Base-by-base conservation (phyloP, 495 filamentous ascomycete genomes). In the Penicillium flavigenum region DNA sequence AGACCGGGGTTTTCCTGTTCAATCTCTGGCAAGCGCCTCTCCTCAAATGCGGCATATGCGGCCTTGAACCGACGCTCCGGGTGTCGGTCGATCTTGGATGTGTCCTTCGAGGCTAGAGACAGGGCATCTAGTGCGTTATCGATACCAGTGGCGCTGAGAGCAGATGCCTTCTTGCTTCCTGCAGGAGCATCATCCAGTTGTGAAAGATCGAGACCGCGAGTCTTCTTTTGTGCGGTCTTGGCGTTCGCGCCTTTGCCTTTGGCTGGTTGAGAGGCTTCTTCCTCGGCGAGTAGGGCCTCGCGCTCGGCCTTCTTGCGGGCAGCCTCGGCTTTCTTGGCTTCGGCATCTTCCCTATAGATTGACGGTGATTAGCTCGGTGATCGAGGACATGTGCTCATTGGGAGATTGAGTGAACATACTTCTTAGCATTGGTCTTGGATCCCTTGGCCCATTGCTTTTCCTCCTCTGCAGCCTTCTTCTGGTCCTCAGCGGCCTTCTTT, bases 61-160 rank as follows among this genome's bases (percentile, higher is more conserved):
- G 93, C 92, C 76, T 89, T 89, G 74, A 85, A 92, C 51, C 95
- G 75, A 36, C 89, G 76, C 75, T 96, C 90, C 0, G 92, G 91
- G 66, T 98, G 91, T 29, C 84, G 77, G 67, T 98, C 94, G 38
- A 96, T 73, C 73, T 94, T 90, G 3, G 75, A 69, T 7, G 72
- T 68, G 26, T 79, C 73, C 56, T 72, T 62, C 45, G 65, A 68
- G 10, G 88, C 87, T 20, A 96, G 60, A 9, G 80, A 81, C 26
- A 97, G 82, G 12, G 89, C 91, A 62, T 96, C 92, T 41, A 98
- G 81, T 5, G 90, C 90, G 61, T 96, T 90, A 69, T 97, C 92
- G 67, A 97, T 95, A 60, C 91, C 91, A 14, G 87, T 81, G 8
- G 91, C 91, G 63, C 83, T 89, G 54, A 96, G 81, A 1, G 88